Evolutionary conservation across 164 flowering plant species (phyloP).

Genomic region (Euptelea pleiosperma): DNA sequence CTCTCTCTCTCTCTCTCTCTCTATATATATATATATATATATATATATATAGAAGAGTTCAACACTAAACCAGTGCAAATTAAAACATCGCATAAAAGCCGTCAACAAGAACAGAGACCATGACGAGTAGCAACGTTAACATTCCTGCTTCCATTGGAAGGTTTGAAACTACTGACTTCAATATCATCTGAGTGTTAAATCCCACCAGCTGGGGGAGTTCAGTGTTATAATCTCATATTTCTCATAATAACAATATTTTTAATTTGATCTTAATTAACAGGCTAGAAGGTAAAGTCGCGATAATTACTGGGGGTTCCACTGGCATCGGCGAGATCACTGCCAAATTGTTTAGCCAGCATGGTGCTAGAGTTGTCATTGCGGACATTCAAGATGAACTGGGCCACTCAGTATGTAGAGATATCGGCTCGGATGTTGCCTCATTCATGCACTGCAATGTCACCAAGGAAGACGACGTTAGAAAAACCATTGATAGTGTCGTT

Average conservation of each 20-base stretch:
- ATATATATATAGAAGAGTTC: too few relatives aligned
- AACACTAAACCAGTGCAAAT: too few relatives aligned
- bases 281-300: slow-evolving; percentile 15
- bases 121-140: too few relatives aligned
- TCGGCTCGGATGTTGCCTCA: not conserved
- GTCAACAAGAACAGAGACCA: too few relatives aligned
- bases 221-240: not conserved
- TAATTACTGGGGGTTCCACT: slow-evolving; percentile 8
- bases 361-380: slow-evolving; percentile 15
- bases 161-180: too few relatives aligned
- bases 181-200: too few relatives aligned
- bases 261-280: not conserved
- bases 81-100: too few relatives aligned
- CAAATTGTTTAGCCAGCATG: slow-evolving; percentile 4
- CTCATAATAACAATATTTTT: too few relatives aligned
- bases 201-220: too few relatives aligned
- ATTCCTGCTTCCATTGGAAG: too few relatives aligned
- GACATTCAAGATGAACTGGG: slow-evolving; percentile 15
- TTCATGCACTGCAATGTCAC: slow-evolving; percentile 17
- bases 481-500: slow-evolving; percentile 21
- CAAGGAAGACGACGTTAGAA: slow-evolving; percentile 5
- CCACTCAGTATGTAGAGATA: not conserved
- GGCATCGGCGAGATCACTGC: slow-evolving; percentile 15
- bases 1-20: too few relatives aligned
- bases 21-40: too few relatives aligned